Base-by-base conservation (phyloP, 768 basidiomycete genomes). In the Lactarius pseudohatsudake region DNA sequence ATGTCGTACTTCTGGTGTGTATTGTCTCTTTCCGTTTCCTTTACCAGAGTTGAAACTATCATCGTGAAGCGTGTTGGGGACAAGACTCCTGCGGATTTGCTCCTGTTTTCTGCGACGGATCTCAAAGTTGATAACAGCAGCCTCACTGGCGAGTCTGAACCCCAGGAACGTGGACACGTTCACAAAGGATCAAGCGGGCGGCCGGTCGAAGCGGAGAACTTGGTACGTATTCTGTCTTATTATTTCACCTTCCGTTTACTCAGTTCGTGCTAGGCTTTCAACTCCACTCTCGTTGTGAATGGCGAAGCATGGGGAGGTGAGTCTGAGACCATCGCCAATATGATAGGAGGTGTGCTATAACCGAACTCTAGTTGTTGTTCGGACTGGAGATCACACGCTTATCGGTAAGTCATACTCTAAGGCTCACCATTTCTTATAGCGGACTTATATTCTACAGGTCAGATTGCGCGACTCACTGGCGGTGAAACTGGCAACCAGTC, bases 91-190 rank as follows among this genome's bases (percentile, higher is more conserved):
- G 88, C 88, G 11, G 88, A 89, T 74, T 75, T 88, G 57, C 73
- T 88, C 45, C 63, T 89, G 16, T 86, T 87, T 71, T 80, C 84
- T 3, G 73, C 85, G 0, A 82, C 82, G 7, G 88, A 89, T 69
- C 76, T 89, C 61, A 89, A 88, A 73, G 82, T 89, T 57, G 88
- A 89, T 75, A 88, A 88, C 71, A 87, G 86, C 66, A 87, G 85
- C 74, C 76, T 89, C 53, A 88, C 87, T 0, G 88, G 88, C 63
- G 88, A 89, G 74, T 86, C 87, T 1, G 87, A 88, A 71, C 86
- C 88, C 1, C 86, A 88, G 72, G 87, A 87, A 69, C 82, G 88
- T 5, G 74, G 74, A 26, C 77, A 84, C 11, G 67, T 80, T 28
- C 78, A 80, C 1, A 73, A 82, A 59, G 88, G 88, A 6, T 79